Evolutionary conservation across 2,329 filamentous ascomycete genomes (phyloP).

Genomic region (Aspergillus hortae): DNA sequence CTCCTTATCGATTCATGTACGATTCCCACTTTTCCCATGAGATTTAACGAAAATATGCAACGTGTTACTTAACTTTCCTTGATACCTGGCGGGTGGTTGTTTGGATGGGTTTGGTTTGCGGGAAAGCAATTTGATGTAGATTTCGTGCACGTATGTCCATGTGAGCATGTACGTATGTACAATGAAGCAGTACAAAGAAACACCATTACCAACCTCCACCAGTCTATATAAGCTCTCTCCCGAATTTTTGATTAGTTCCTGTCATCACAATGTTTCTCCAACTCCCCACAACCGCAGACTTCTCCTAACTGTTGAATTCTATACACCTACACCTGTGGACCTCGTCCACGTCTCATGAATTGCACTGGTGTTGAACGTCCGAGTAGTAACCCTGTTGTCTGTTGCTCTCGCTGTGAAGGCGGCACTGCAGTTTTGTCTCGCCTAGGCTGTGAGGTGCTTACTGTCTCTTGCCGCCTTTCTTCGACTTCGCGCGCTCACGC

Average conservation of each 20-base stretch:
- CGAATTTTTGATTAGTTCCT: neutral
- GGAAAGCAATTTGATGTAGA: neutral
- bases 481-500: conserved; percentile 37
- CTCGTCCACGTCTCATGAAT: conserved; percentile 9
- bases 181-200: neutral
- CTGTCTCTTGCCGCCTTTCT: conserved; percentile 35
- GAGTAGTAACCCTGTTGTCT: neutral
- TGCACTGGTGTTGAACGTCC: conserved; percentile 31
- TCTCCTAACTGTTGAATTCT: conserved; percentile 1
- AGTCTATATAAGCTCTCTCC: neutral
- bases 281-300: neutral
- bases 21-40: neutral
- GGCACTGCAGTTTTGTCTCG: neutral
- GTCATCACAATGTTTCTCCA: neutral
- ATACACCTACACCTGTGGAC: neutral
- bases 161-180: neutral
- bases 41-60: neutral
- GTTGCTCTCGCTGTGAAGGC: neutral
- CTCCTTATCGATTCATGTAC: neutral
- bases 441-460: conserved; percentile 18
- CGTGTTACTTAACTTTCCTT: neutral
- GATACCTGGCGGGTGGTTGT: neutral
- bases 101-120: neutral
- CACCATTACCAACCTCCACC: neutral
- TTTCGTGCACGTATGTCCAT: neutral